A percentile compares a stretch with the other conserved stretches of the same genome.
Conservation (phyloP, 2,329 filamentous ascomycete genomes). For the Trichoderma citrinoviride region DNA sequence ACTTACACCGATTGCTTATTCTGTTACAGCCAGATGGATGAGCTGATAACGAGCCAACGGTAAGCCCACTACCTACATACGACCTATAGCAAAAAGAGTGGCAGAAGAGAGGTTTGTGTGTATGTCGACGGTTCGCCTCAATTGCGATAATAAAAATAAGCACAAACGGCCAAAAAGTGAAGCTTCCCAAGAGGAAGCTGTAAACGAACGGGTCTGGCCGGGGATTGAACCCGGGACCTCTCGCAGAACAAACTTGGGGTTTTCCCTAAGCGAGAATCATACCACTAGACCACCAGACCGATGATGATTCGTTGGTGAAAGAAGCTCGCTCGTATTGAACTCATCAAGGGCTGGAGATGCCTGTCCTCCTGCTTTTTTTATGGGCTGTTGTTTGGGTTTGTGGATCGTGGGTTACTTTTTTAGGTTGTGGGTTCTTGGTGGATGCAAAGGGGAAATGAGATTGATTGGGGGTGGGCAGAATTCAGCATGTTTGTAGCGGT, state of each 20-base stretch:
- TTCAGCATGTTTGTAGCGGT: neutral
- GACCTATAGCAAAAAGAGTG: neutral
- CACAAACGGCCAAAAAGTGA: neutral
- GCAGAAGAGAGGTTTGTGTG: neutral
- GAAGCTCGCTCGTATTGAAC: neutral
- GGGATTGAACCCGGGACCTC: slow-evolving; percentile 49
- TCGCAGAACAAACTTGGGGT: slow-evolving; percentile 33
- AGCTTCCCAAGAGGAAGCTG: neutral
- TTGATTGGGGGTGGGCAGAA: neutral
- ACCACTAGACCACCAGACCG: slow-evolving; percentile 22
- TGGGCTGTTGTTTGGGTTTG: neutral
- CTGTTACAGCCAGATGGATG: too few species aligned
- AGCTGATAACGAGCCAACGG: too few species aligned
- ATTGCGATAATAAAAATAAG: neutral
- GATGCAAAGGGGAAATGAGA: neutral
- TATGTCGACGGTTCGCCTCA: neutral
- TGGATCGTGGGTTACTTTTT: neutral
- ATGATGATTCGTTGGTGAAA: slow-evolving; percentile 11
- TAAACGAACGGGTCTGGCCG: slow-evolving; percentile 40
- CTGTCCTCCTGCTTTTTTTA: too few species aligned
- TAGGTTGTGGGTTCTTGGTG: neutral
- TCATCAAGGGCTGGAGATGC: neutral
- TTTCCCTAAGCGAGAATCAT: slow-evolving; percentile 23
- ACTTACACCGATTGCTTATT: too few species aligned
- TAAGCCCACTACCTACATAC: too few species aligned